Evolutionary conservation across 2,329 filamentous ascomycete genomes (phyloP).

Genomic region (Penicillium sp.): DNA sequence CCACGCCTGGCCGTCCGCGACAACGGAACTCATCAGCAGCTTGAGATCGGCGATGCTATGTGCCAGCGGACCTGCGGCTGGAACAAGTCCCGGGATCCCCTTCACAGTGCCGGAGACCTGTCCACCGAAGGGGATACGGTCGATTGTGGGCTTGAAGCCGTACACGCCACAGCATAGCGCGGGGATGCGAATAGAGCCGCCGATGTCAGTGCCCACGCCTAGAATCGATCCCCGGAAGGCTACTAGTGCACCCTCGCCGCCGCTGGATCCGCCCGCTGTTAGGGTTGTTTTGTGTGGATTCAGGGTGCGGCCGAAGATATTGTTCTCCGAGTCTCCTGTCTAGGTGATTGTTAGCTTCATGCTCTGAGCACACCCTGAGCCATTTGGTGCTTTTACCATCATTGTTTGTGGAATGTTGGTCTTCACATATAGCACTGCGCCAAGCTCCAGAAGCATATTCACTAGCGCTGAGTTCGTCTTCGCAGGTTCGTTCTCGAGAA

Average conservation of each 20-base stretch:
- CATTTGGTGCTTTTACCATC: slow-evolving; percentile 24
- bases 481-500: slow-evolving; percentile 20
- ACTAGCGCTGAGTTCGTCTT: slow-evolving; percentile 25
- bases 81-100: slow-evolving; percentile 20
- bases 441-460: slow-evolving; percentile 26
- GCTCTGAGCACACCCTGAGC: background rate
- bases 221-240: slow-evolving; percentile 39
- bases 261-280: slow-evolving; percentile 32
- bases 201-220: slow-evolving; percentile 40
- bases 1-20: slow-evolving; percentile 45
- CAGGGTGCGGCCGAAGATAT: slow-evolving; percentile 30
- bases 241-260: slow-evolving; percentile 39
- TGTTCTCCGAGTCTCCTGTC: slow-evolving; percentile 32
- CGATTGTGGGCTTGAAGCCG: slow-evolving; percentile 37
- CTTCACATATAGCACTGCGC: slow-evolving; percentile 36
- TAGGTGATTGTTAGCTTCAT: slow-evolving; percentile 1
- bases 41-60: slow-evolving; percentile 23
- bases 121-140: slow-evolving; percentile 34
- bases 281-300: slow-evolving; percentile 32
- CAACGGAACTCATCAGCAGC: slow-evolving; percentile 42
- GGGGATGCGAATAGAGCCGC: slow-evolving; percentile 40
- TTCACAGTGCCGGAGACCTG: slow-evolving; percentile 20
- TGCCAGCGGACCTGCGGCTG: slow-evolving; percentile 24
- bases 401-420: slow-evolving; percentile 37
- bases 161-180: slow-evolving; percentile 37